These are phyloP conservation scores for Acidiella bohemica DNA, from an alignment of 495 filamentous ascomycete species.

Conservation along the genomic window DNA sequence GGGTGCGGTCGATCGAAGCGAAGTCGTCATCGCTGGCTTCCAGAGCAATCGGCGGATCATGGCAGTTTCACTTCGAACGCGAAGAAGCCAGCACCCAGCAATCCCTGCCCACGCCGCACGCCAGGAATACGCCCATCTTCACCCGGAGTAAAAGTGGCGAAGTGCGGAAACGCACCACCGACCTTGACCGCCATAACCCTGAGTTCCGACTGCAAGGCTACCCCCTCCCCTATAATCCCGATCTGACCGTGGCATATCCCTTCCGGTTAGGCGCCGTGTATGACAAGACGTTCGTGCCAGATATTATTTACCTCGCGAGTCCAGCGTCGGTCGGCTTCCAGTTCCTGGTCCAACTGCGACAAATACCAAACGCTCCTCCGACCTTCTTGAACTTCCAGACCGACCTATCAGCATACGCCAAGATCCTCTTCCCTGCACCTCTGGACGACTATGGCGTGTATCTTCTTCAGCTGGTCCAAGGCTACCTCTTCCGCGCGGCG, in stretches of 20 bases:
- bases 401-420: slow-evolving; percentile 48
- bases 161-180: neutral
- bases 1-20: slow-evolving; percentile 12
- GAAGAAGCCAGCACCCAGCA: slow-evolving; percentile 1
- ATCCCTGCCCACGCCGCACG: neutral
- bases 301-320: slow-evolving; percentile 49
- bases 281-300: slow-evolving; percentile 39
- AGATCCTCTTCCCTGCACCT: slow-evolving; percentile 45
- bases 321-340: slow-evolving; percentile 53
- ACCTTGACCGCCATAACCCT: slow-evolving; percentile 18
- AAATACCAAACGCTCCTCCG: slow-evolving; percentile 38
- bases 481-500: slow-evolving; percentile 43
- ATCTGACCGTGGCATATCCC: slow-evolving; percentile 49
- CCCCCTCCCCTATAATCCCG: slow-evolving; percentile 51
- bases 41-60: slow-evolving; percentile 16
- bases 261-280: slow-evolving; percentile 44
- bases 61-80: slow-evolving; percentile 17
- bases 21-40: slow-evolving; percentile 15
- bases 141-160: slow-evolving; percentile 7
- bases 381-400: slow-evolving; percentile 53
- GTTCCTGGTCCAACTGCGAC: slow-evolving; percentile 44
- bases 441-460: slow-evolving; percentile 42
- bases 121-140: slow-evolving; percentile 6
- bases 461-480: slow-evolving; percentile 42
- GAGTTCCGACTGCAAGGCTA: slow-evolving; percentile 44